Conservation (phyloP, 106 monocot species). For the Dendrobium chrysotoxum region DNA sequence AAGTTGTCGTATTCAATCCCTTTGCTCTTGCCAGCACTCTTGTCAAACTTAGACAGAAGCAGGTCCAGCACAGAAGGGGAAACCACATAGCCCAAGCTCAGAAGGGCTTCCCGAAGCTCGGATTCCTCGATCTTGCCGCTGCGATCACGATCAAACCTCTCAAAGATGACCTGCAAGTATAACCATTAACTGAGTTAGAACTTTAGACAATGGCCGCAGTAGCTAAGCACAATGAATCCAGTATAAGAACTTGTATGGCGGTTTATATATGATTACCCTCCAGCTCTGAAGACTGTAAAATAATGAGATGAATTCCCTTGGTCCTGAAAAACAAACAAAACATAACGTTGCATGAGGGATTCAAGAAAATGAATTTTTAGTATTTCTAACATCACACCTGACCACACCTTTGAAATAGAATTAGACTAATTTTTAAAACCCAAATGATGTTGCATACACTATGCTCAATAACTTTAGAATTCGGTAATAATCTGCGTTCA, state of each 20-base stretch:
- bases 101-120: conserved; percentile 66
- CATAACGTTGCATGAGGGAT: background rate
- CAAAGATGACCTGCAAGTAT: conserved; percentile 48
- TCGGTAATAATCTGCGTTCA: no score
- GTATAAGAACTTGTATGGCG: background rate
- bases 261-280: conserved; percentile 45
- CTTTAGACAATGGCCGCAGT: background rate
- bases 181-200: background rate
- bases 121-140: conserved; percentile 68
- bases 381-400: background rate
- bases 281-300: conserved; percentile 96
- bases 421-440: background rate
- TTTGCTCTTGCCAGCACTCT: conserved; percentile 18
- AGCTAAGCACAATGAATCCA: background rate
- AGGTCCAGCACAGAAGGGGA: conserved; percentile 53
- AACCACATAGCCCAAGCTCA: conserved; percentile 71
- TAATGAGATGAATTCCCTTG: conserved; percentile 83
- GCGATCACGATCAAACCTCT: conserved; percentile 69
- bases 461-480: no score
- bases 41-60: conserved; percentile 48
- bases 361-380: background rate
- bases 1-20: conserved; percentile 64
- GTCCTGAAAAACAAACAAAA: conserved; percentile 34
- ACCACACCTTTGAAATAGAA: background rate
- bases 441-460: background rate